phyloP scores from a whole-genome alignment of 1,284 basidiomycete genomes.

The Tilletia horrida region DNA sequence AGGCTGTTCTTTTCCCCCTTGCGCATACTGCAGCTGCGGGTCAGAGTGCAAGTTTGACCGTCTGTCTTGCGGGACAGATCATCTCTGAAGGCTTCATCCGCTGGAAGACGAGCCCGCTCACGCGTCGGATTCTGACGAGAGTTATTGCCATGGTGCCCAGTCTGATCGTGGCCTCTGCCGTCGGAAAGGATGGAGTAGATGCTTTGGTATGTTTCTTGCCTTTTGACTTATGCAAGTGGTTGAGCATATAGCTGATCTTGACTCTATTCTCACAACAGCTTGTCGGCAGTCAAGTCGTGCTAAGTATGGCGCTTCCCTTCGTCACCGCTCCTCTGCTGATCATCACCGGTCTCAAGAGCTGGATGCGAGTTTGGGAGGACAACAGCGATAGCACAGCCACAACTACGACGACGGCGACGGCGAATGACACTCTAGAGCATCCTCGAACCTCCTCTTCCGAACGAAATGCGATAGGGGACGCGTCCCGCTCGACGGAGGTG shows the following conservation, averaged over 20 bases:
- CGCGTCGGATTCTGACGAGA: conserved; percentile 78
- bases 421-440: neutral
- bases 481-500: too few relatives aligned
- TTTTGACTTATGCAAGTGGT: too few relatives aligned
- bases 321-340: conserved; percentile 46
- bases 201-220: conserved; percentile 57
- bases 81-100: conserved; percentile 90
- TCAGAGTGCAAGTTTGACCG: conserved; percentile 87
- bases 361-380: conserved; percentile 34
- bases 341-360: conserved; percentile 37
- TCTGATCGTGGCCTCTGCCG: conserved; percentile 70
- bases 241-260: neutral
- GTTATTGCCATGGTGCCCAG: conserved; percentile 82
- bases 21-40: conserved; percentile 67
- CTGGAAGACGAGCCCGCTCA: conserved; percentile 78
- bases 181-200: conserved; percentile 74
- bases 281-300: conserved; percentile 79
- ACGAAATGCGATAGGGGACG: too few relatives aligned
- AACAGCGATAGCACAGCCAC: conserved; percentile 24
- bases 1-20: too few relatives aligned
- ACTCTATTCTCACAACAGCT: conserved; percentile 55
- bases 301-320: conserved; percentile 81
- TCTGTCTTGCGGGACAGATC: conserved; percentile 85
- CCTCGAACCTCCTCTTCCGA: too few relatives aligned
- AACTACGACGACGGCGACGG: neutral